A percentile compares a stretch with the other conserved stretches of the same genome.
phyloP scores from a whole-genome alignment of 2,329 filamentous ascomycete genomes.

The Epichloe amarillans region DNA sequence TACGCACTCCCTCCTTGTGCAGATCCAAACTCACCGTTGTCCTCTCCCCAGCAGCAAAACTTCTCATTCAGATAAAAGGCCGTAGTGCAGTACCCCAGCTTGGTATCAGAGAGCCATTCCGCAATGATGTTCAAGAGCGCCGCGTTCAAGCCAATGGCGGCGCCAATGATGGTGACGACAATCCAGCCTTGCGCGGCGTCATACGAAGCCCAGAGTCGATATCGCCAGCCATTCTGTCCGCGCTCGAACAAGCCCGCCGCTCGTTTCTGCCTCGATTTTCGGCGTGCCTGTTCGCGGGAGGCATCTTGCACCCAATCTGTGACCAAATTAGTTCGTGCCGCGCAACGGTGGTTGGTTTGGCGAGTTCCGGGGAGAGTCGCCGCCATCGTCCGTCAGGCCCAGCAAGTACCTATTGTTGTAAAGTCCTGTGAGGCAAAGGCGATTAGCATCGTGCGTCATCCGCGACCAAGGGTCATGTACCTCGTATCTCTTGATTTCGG shows the following conservation, averaged over 20 bases:
- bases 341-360: no score
- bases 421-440: conserved; percentile 49
- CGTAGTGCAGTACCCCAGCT: conserved; percentile 88
- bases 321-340: background rate
- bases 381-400: no score
- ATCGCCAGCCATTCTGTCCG: conserved; percentile 61
- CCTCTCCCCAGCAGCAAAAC: conserved; percentile 96
- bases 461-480: conserved; percentile 23
- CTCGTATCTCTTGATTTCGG: conserved; percentile 95
- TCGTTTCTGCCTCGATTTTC: conserved; percentile 61
- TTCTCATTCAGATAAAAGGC: conserved; percentile 94
- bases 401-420: conserved; percentile 61
- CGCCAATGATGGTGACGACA: conserved; percentile 83
- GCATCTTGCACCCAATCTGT: conserved; percentile 96
- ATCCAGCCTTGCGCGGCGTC: conserved; percentile 97
- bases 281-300: conserved; percentile 71
- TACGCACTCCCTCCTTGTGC: background rate
- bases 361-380: no score
- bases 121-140: conserved; percentile 90
- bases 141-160: conserved; percentile 86
- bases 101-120: conserved; percentile 93
- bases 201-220: conserved; percentile 73
- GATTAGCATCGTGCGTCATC: background rate
- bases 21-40: conserved; percentile 46
- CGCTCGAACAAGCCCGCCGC: conserved; percentile 60